Evolutionary conservation across 2,329 filamentous ascomycete species (phyloP), one percentile per base, ranked within the genome.

Genomic region (Fusarium denticulatum): DNA sequence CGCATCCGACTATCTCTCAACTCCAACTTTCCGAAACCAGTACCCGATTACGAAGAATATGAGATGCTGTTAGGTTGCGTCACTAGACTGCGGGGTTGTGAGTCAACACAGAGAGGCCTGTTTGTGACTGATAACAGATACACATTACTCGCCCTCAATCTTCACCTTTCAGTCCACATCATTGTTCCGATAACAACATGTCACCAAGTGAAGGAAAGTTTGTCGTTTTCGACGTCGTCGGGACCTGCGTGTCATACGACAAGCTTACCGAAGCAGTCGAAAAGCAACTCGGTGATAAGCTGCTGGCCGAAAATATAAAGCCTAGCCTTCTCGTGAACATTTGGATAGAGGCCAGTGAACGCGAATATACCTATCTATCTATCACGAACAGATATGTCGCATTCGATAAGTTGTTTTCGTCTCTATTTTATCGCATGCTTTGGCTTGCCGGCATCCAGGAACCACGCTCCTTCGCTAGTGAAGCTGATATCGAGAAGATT

Each of bases 331-430:
- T 88, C 18, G 85, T 84, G 30, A 86, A 82, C 73, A 75, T 81
- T 7, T 88, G 85, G 86, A 80, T 86, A 67, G 84, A 85, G 47
- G 81, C 80, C 1, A 80, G 84, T 1, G 86, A 88, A 73, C 81
- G 83, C 24, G 86, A 88, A 67, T 88, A 85, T 72, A 88, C 84
- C 0, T 88, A 84, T 66, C 81, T 88, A 3, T 83, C 81, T 40
- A 80, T 87, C 13, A 84, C 83, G 1, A 0, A 1, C 0, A 16
- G 34, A 16, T 87, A 88, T 68, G 78, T 76, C 3, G 78, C 80
- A 13, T 88, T 85, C 77, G 81, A 80, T 32, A 79, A 82, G 12
- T 76, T 88, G 24, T 83, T 88, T 68, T 68, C 77, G 16, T 79
- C 81, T 2, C 75, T 87, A 24, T 88, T 88, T 79, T 87, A 86